Percentiles rank a stretch among this genome's conserved stretches.
Evolutionary conservation across 2,329 filamentous ascomycete species (phyloP).

Genomic region (Ceratocystis smalleyi): DNA sequence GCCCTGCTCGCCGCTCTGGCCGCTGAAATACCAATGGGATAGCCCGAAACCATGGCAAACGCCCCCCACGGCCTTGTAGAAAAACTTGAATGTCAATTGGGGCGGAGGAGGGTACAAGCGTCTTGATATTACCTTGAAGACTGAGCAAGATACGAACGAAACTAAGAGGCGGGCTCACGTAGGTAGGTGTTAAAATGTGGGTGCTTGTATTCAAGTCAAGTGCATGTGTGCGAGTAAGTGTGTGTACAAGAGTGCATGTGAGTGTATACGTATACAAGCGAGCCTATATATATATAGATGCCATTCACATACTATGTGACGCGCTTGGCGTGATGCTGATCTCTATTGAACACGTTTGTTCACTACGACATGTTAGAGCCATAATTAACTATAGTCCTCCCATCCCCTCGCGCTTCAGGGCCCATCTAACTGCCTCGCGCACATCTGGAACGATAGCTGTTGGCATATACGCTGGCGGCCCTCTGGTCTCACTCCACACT

Average conservation of each 20-base stretch:
- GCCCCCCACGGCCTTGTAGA: background rate
- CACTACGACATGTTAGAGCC: no score
- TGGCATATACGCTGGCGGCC: conserved; percentile 43
- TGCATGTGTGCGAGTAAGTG: no score
- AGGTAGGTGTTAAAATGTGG: no score
- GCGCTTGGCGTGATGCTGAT: no score
- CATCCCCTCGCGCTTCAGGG: conserved; percentile 41
- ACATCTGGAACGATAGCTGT: conserved; percentile 58
- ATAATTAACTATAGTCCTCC: conserved; percentile 22
- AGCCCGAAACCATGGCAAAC: background rate
- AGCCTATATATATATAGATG: no score
- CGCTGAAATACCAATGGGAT: background rate
- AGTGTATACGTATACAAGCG: no score
- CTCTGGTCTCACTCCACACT: conserved; percentile 42
- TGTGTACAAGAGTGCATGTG: no score
- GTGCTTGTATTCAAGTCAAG: no score
- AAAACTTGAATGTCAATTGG: background rate
- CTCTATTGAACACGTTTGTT: background rate
- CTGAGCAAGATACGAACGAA: no score
- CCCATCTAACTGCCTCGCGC: conserved; percentile 61
- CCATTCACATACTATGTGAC: no score
- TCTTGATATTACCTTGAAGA: no score
- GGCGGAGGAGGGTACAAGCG: background rate
- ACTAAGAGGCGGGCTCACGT: no score
- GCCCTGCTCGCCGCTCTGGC: background rate